Percentiles rank a stretch among this genome's conserved stretches.
phyloP scores from a whole-genome alignment of 2,329 filamentous ascomycete genomes.

The Pseudogymnoascus sp. region DNA sequence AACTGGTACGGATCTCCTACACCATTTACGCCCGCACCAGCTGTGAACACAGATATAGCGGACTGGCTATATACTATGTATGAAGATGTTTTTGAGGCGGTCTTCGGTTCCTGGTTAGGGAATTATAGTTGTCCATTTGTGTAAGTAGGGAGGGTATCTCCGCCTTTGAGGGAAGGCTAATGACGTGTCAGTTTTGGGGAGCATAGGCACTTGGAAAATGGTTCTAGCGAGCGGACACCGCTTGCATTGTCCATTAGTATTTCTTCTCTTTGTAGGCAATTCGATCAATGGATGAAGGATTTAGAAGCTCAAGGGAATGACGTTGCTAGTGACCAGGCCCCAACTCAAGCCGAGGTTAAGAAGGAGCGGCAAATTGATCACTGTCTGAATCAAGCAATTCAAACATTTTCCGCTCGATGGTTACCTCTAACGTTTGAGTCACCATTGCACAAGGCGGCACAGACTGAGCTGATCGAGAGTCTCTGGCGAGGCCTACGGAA shows the following conservation, averaged over 20 bases:
- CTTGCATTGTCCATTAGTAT: slow-evolving; percentile 10
- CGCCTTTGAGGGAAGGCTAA: background rate
- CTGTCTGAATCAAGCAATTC: slow-evolving; percentile 24
- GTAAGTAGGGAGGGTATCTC: slow-evolving; percentile 24
- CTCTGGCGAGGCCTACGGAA: slow-evolving; percentile 34
- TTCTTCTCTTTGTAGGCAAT: slow-evolving; percentile 15
- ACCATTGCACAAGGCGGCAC: slow-evolving; percentile 2
- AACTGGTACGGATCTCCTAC: background rate
- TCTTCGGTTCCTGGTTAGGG: slow-evolving; percentile 39
- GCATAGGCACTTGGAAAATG: background rate
- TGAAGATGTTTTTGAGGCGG: slow-evolving; percentile 29
- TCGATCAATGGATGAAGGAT: slow-evolving; percentile 32
- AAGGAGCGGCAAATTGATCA: slow-evolving; percentile 23
- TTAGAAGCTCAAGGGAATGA: slow-evolving; percentile 18
- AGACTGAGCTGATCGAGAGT: slow-evolving; percentile 19
- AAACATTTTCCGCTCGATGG: slow-evolving; percentile 27
- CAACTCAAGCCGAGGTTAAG: slow-evolving; percentile 9
- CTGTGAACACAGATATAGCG: background rate
- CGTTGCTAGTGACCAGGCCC: slow-evolving; percentile 10
- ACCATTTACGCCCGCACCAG: background rate
- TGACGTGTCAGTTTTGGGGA: background rate
- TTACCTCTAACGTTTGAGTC: slow-evolving; percentile 20
- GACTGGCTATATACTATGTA: background rate
- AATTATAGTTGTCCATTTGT: slow-evolving; percentile 37
- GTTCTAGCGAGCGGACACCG: slow-evolving; percentile 10